Evolutionary conservation across 306 rosid species (phyloP), one percentile per base, ranked within the genome.

Genomic region (Quercus aquifolioides): DNA sequence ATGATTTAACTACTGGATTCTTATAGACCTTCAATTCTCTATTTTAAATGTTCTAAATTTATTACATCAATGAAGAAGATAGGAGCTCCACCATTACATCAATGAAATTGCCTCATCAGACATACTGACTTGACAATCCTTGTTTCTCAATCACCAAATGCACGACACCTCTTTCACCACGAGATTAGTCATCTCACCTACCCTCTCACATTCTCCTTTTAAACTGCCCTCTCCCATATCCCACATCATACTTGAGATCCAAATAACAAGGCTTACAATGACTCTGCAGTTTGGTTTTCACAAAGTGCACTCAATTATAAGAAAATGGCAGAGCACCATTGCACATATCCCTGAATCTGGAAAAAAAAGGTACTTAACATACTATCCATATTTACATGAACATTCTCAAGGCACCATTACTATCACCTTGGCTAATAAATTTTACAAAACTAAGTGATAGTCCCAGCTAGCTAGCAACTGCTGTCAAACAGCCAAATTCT

Each of bases 401-500:
- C 64, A 26, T 4, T 69, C 75, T 67, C 69, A 64, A 78, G 71
- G 77, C 33, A 26, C 54, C 46, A 20, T 67, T 69, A 35, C 55
- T 56, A 71, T 20, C 55, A 75, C 73, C 71, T 65, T 18, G 23
- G n/a, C 33, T 19, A 65, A 28, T 65, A 15, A 65, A 31, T 31
- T 38, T 38, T 15, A 17, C 23, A 31, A 17, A 65, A n/a, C 51
- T 7, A 67, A 49, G 33, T 18, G 18, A 31, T n/a, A 75, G 68
- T 74, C 83, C 70, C 80, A 80, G 73, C 67, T 28, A 54, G 72
- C 76, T 28, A 54, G 72, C 76, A 52, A 85, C 73, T 69, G 68
- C 59, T 0, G 33, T 57, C n/a, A 69, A 43, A 84, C 73, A 49
- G 10, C 67, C 31, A 76, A 70, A 21, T 59, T 68, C 74, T 19